Base-by-base conservation (phyloP, 805 yeast species). In the Cyberlindnera japonica region DNA sequence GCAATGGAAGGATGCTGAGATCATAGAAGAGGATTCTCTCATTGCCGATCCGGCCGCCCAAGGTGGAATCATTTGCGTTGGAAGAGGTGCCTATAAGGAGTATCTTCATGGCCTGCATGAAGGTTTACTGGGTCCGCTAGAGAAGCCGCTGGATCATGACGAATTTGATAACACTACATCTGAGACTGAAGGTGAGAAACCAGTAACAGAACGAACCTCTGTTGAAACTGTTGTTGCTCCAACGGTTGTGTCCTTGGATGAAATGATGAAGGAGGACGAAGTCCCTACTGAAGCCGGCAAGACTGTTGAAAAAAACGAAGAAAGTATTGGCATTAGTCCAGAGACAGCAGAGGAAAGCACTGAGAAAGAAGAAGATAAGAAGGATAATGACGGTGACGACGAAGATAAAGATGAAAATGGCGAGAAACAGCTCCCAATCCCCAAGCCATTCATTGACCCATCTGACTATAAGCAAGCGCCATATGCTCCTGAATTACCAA, bases 61-160 rank as follows among this genome's bases (percentile, higher is more conserved):
- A 8, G 97, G 97, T 19, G 99, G 98, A 32, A 82, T 89, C 11
- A 74, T 93, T 16, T 86, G 96, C 58, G 66, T 93, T 19, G 99
- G 99, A 5, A 74, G 99, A 59, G 99, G 99, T 42, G 91, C 97
- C 0, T 93, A 77, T 61, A 91, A 91, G 61, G 99, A 93, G 68
- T 93, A 88, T 58, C 59, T 93, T 38, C 72, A 75, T 32, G 99
- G 99, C 9, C 59, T 93, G 10, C 96, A 93, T 53, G 99, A 93
- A 66, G 99, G 99, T 6, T 71, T 93, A 58, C 63, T 93, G 33
- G 99, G 99, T 0, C 98, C 98, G 2, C 66, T 91, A 43, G 88
- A 75, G 13, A 62, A 67, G 41, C 78, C 83, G 26, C 3, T 53
- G n/a, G 55, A 48, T 12, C 42, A 47, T 37, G 35, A 34, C n/a